Percentiles rank a stretch among this genome's conserved stretches.
Conservation (phyloP, 306 rosid species). For the Rosa lucieae region DNA sequence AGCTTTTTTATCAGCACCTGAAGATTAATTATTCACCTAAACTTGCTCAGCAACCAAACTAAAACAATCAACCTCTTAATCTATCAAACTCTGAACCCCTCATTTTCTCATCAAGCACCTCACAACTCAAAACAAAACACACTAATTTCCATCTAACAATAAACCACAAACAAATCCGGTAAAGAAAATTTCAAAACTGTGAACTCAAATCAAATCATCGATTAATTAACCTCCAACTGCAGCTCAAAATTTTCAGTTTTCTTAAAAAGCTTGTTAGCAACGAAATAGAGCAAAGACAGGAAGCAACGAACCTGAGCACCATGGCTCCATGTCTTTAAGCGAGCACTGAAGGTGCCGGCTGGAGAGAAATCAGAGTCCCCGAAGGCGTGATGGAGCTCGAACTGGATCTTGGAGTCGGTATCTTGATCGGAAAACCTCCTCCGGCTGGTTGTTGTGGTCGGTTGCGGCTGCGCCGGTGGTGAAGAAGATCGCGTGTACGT, state of each 20-base stretch:
- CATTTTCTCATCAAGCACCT: background rate
- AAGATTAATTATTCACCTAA: background rate
- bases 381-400: constrained; percentile 80
- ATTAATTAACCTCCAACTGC: background rate
- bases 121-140: background rate
- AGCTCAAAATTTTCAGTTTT: background rate
- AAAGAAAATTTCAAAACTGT: background rate
- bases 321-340: constrained; percentile 85
- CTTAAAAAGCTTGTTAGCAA: background rate
- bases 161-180: background rate
- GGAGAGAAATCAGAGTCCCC: constrained; percentile 76
- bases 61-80: background rate
- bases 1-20: background rate
- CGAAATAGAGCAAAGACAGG: background rate
- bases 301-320: constrained; percentile 70
- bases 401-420: constrained; percentile 91
- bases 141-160: background rate
- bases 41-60: background rate
- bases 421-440: constrained; percentile 70
- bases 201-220: background rate
- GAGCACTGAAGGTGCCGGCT: constrained; percentile 90
- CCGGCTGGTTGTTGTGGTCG: constrained; percentile 32
- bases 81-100: too few relatives aligned
- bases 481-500: constrained; percentile 30
- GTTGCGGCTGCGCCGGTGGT: background rate